A percentile compares a stretch with the other conserved stretches of the same genome.
phyloP scores from a whole-genome alignment of 1,284 basidiomycete genomes.

The Cryptococcus hybrid region DNA sequence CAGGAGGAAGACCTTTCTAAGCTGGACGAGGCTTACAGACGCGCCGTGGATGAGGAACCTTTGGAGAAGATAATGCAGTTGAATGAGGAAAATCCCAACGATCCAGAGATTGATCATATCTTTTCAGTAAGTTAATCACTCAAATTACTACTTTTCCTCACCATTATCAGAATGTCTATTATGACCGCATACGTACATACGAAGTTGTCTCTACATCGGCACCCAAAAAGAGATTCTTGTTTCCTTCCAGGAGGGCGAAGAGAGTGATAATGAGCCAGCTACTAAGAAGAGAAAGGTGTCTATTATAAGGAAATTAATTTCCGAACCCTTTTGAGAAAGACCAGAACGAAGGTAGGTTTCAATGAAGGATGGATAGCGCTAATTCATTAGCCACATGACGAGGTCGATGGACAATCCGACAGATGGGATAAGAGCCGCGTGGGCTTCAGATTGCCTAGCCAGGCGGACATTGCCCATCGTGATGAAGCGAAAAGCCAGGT shows the following conservation, averaged over 20 bases:
- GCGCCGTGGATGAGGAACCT: conserved; percentile 22
- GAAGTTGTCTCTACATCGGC: conserved; percentile 34
- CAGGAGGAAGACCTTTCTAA: conserved; percentile 62
- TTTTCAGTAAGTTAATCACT: conserved; percentile 24
- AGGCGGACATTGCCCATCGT: conserved; percentile 20
- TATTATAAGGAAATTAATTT: conserved; percentile 85
- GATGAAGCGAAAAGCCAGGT: conserved; percentile 13
- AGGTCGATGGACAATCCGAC: conserved; percentile 21
- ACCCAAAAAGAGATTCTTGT: conserved; percentile 67
- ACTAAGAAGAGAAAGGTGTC: conserved; percentile 58
- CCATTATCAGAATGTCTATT: conserved; percentile 26
- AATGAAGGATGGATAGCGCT: background rate
- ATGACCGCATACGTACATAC: conserved; percentile 43
- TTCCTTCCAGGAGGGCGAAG: conserved; percentile 58
- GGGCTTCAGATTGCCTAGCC: conserved; percentile 28
- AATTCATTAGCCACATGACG: conserved; percentile 9
- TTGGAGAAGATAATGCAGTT: conserved; percentile 19
- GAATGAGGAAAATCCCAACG: conserved; percentile 18
- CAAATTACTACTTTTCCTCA: background rate
- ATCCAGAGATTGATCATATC: conserved; percentile 27
- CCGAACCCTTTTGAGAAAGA: conserved; percentile 82
- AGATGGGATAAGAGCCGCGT: conserved; percentile 40
- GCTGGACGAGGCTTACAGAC: conserved; percentile 21
- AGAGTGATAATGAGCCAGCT: conserved; percentile 32
- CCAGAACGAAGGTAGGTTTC: conserved; percentile 65